A percentile compares a stretch with the other conserved stretches of the same genome.
Evolutionary conservation across 257 asterid genomes (phyloP).

Genomic region (Euphrasia confusa): DNA sequence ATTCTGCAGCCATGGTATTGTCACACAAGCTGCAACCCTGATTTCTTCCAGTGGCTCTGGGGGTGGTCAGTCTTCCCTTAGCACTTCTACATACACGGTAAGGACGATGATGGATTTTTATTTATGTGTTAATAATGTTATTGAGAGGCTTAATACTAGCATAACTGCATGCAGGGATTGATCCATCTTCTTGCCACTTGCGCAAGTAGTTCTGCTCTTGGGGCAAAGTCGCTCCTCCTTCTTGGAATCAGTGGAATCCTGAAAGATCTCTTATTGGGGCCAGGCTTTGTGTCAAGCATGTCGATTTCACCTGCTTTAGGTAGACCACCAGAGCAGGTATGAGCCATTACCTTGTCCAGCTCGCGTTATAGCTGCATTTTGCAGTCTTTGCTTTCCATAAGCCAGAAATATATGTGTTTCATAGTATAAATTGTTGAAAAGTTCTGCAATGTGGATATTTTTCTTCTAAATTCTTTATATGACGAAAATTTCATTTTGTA

Average conservation of each 20-base stretch:
- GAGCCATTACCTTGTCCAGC: constrained; percentile 9
- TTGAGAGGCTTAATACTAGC: constrained; percentile 26
- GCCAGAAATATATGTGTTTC: neutral
- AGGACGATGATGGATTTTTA: constrained; percentile 10
- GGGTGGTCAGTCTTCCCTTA: constrained; percentile 76
- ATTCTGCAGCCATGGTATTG: constrained; percentile 77
- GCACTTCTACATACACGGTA: constrained; percentile 78
- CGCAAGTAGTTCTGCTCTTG: constrained; percentile 73
- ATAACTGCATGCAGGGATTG: constrained; percentile 55
- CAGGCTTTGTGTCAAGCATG: constrained; percentile 58
- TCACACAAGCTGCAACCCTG: constrained; percentile 71
- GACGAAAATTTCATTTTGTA: neutral
- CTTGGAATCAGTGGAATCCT: constrained; percentile 80
- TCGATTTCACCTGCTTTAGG: constrained; percentile 75
- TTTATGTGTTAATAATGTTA: neutral
- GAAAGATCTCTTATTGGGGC: constrained; percentile 67
- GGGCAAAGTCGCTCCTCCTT: constrained; percentile 61
- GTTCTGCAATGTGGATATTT: constrained; percentile 2
- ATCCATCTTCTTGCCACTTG: constrained; percentile 71
- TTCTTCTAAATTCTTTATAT: neutral
- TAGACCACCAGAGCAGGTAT: constrained; percentile 84
- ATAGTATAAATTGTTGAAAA: neutral
- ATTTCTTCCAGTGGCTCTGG: constrained; percentile 69
- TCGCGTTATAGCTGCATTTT: constrained; percentile 1
- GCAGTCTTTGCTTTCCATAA: neutral